These are phyloP conservation scores for Aschersonia sp. DNA, from an alignment of 2,329 filamentous ascomycete genomes.

Conservation along the genomic window DNA sequence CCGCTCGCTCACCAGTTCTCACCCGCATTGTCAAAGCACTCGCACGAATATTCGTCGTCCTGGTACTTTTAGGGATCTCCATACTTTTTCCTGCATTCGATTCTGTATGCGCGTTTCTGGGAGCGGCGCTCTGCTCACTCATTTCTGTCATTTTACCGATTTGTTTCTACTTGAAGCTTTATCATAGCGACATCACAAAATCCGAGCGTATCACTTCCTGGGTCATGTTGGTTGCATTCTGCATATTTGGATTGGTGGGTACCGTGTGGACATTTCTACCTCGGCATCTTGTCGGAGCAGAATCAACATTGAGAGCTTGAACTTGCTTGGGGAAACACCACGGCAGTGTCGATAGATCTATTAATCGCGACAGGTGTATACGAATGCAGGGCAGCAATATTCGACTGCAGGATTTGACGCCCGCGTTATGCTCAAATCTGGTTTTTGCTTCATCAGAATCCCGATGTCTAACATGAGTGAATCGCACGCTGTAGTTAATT, in stretches of 20 bases:
- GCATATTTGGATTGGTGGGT: slow-evolving; percentile 56
- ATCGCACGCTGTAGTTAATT: no score
- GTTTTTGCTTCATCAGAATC: no score
- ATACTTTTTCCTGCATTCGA: slow-evolving; percentile 63
- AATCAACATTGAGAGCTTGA: not conserved
- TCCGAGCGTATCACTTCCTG: slow-evolving; percentile 54
- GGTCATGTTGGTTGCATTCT: slow-evolving; percentile 53
- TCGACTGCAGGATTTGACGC: no score
- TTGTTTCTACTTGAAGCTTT: slow-evolving; percentile 81
- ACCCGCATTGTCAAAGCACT: slow-evolving; percentile 37
- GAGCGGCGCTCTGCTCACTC: slow-evolving; percentile 78
- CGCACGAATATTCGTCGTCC: slow-evolving; percentile 50
- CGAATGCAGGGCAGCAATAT: no score
- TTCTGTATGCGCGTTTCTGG: slow-evolving; percentile 81
- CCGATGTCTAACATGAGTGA: no score
- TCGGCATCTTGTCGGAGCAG: slow-evolving; percentile 52
- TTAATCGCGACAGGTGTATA: no score
- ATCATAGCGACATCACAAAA: slow-evolving; percentile 52
- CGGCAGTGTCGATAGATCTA: no score
- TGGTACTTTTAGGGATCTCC: slow-evolving; percentile 64
- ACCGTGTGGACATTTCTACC: slow-evolving; percentile 84
- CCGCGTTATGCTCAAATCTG: no score
- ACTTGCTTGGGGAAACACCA: not conserved
- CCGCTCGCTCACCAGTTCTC: slow-evolving; percentile 21
- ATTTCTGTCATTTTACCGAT: slow-evolving; percentile 87